Percentiles rank a stretch among this genome's conserved stretches.
phyloP scores from a whole-genome alignment of 345 rosid genomes.

The Garcia nutans region DNA sequence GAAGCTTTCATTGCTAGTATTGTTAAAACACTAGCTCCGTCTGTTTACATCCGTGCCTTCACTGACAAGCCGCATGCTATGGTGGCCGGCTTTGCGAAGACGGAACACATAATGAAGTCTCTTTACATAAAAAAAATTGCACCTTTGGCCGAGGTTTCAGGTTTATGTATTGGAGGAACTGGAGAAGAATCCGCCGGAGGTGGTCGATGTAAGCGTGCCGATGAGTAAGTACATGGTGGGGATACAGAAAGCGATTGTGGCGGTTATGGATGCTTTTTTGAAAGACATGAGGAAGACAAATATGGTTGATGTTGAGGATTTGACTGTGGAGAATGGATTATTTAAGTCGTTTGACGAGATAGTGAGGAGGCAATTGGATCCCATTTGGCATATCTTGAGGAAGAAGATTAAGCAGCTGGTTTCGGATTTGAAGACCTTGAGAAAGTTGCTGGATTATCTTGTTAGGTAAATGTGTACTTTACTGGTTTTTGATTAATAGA shows the following conservation, averaged over 20 bases:
- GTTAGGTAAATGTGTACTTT: constrained; percentile 54
- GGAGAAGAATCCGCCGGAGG: constrained; percentile 78
- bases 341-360: constrained; percentile 99
- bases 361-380: constrained; percentile 89
- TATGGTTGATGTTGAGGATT: constrained; percentile 91
- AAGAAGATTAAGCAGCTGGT: constrained; percentile 95
- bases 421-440: constrained; percentile 93
- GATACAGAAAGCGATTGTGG: constrained; percentile 84
- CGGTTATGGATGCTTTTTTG: constrained; percentile 90
- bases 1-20: constrained; percentile 89
- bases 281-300: constrained; percentile 97
- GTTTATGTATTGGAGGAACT: constrained; percentile 85
- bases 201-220: constrained; percentile 80
- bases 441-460: constrained; percentile 94
- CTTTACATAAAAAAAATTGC: constrained; percentile 61
- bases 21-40: constrained; percentile 42
- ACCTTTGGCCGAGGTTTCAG: constrained; percentile 94
- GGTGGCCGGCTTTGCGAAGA: constrained; percentile 91
- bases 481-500: background rate
- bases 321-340: constrained; percentile 93
- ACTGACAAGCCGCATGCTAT: constrained; percentile 81
- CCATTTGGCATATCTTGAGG: constrained; percentile 95
- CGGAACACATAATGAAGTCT: constrained; percentile 83
- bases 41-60: constrained; percentile 61
- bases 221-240: constrained; percentile 83